phyloP scores from a whole-genome alignment of 2,329 filamentous ascomycete species.

The Ilyonectria destructans region DNA sequence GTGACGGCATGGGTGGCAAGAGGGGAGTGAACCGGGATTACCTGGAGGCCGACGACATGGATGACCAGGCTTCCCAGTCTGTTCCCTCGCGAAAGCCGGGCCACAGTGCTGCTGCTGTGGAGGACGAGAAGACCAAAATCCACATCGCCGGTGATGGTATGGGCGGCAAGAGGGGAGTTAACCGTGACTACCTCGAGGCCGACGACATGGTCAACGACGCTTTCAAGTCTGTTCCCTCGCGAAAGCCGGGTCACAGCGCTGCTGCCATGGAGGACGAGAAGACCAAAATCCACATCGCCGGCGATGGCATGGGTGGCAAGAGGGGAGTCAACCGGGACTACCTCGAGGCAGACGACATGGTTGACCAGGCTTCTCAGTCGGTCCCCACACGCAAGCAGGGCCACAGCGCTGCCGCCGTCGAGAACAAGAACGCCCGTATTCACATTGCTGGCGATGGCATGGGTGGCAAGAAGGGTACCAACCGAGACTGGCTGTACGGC shows the following conservation, averaged over 20 bases:
- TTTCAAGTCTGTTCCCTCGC: constrained; percentile 51
- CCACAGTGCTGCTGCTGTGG: too few relatives aligned
- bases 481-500: constrained; percentile 71
- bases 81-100: constrained; percentile 40
- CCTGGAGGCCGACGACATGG: constrained; percentile 62
- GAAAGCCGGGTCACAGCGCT: constrained; percentile 50
- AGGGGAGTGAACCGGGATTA: constrained; percentile 71
- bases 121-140: constrained; percentile 46
- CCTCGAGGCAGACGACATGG: constrained; percentile 65
- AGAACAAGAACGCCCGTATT: constrained; percentile 48
- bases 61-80: constrained; percentile 53
- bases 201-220: constrained; percentile 60
- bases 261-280: constrained; percentile 32
- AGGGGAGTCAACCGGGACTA: constrained; percentile 69
- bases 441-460: constrained; percentile 75
- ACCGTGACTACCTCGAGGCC: constrained; percentile 68
- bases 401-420: constrained; percentile 15
- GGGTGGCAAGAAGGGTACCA: constrained; percentile 72
- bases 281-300: constrained; percentile 61
- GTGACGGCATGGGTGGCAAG: constrained; percentile 78
- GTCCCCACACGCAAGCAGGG: constrained; percentile 56
- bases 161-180: constrained; percentile 71
- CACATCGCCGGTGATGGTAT: constrained; percentile 74
- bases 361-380: constrained; percentile 50
- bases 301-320: constrained; percentile 77